phyloP scores from a whole-genome alignment of 441 rosid species.

The Eutrema salsugineum region DNA sequence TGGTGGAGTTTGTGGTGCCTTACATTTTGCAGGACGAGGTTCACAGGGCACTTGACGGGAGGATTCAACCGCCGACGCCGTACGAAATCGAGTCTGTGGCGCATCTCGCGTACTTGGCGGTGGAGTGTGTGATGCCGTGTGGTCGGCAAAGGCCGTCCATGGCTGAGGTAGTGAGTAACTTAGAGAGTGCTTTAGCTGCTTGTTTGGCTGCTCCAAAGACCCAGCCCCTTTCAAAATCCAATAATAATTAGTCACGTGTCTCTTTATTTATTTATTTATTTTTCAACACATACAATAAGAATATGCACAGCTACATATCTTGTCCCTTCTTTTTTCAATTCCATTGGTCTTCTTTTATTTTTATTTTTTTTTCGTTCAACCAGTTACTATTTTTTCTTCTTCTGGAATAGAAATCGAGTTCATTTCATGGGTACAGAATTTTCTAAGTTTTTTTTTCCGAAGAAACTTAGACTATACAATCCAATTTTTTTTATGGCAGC shows the following conservation, averaged over 20 bases:
- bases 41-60: slow-evolving; percentile 58
- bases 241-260: slow-evolving; percentile 7
- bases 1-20: slow-evolving; percentile 63
- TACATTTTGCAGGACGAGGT: slow-evolving; percentile 58
- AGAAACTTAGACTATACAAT: background rate
- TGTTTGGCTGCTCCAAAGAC: slow-evolving; percentile 36
- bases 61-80: slow-evolving; percentile 65
- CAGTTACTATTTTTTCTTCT: too few species aligned
- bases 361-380: background rate
- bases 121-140: slow-evolving; percentile 48
- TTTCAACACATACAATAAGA: background rate
- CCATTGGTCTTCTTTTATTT: background rate
- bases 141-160: slow-evolving; percentile 66
- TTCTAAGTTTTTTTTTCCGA: background rate
- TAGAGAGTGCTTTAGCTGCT: slow-evolving; percentile 55
- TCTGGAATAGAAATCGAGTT: background rate
- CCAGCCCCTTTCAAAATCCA: slow-evolving; percentile 38
- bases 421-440: background rate
- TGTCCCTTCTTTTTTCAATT: background rate
- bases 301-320: background rate
- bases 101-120: slow-evolving; percentile 57
- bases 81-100: slow-evolving; percentile 69
- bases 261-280: background rate
- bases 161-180: slow-evolving; percentile 47
- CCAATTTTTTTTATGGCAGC: background rate